Percentiles rank a stretch among this genome's conserved stretches.
phyloP scores from a whole-genome alignment of 257 asterid genomes.

The Ligustrum vulgare region DNA sequence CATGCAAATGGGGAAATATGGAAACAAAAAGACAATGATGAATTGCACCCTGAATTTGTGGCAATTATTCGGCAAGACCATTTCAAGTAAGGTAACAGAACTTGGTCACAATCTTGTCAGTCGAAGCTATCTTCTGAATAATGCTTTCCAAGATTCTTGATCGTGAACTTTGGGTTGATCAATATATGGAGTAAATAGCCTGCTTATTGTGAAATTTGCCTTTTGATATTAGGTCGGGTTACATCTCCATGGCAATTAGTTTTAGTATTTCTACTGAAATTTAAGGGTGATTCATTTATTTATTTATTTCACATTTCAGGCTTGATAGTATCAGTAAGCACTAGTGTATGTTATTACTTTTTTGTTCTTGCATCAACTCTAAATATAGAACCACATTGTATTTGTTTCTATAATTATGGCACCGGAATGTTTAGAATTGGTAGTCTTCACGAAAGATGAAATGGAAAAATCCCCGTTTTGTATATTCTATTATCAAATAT shows the following conservation, averaged over 20 bases:
- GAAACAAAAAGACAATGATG: slow-evolving; percentile 66
- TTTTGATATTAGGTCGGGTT: neutral
- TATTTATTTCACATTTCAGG: neutral
- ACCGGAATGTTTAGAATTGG: too few species aligned
- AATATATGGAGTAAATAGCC: too few species aligned
- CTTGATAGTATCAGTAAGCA: neutral
- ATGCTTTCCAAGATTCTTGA: neutral
- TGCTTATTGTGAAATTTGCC: too few species aligned
- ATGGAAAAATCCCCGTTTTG: too few species aligned
- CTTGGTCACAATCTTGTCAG: neutral
- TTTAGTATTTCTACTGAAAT: neutral
- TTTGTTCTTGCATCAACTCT: neutral
- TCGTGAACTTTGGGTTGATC: slow-evolving; percentile 11
- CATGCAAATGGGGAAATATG: slow-evolving; percentile 83
- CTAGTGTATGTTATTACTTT: neutral
- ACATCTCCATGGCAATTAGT: too few species aligned
- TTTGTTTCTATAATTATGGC: too few species aligned
- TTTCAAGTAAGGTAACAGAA: slow-evolving; percentile 40
- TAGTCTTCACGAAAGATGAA: too few species aligned
- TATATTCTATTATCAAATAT: too few species aligned
- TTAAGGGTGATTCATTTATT: too few species aligned
- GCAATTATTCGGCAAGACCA: slow-evolving; percentile 66
- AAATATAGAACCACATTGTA: neutral
- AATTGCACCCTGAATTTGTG: slow-evolving; percentile 53
- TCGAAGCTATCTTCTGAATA: neutral